Percentiles rank a stretch among this genome's conserved stretches.
Evolutionary conservation across 176 grass and related monocot species (phyloP).

Genomic region (Ananas comosus): DNA sequence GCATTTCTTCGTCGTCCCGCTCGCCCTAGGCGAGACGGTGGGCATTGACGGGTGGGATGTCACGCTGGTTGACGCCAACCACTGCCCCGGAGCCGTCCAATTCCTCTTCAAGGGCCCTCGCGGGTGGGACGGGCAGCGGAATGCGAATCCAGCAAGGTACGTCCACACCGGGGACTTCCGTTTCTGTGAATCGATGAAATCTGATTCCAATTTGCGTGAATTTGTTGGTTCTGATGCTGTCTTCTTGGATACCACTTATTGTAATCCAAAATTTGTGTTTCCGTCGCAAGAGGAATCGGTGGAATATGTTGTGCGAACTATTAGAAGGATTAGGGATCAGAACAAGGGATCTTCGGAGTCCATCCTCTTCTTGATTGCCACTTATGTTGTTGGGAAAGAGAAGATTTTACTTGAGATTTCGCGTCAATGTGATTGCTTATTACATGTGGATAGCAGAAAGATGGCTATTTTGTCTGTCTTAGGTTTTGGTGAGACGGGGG

Average conservation of each 20-base stretch:
- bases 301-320: conserved; percentile 50
- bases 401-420: conserved; percentile 89
- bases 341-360: conserved; percentile 30
- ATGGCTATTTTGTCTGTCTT: conserved; percentile 57
- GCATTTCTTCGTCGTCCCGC: conserved; percentile 44
- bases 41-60: conserved; percentile 57
- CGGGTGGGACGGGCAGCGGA: neutral
- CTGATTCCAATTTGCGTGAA: conserved; percentile 43
- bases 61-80: conserved; percentile 64
- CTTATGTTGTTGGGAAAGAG: conserved; percentile 87
- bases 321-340: conserved; percentile 47
- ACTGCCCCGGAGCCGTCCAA: conserved; percentile 86
- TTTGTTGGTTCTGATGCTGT: conserved; percentile 63
- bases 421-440: conserved; percentile 38
- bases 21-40: conserved; percentile 33
- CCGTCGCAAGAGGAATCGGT: conserved; percentile 68
- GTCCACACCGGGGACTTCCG: conserved; percentile 85
- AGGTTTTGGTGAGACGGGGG: conserved; percentile 42
- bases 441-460: conserved; percentile 80
- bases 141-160: conserved; percentile 37
- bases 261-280: conserved; percentile 80
- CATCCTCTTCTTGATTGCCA: conserved; percentile 57
- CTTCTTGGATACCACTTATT: conserved; percentile 88
- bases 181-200: conserved; percentile 52
- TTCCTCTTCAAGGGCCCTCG: conserved; percentile 57